A percentile compares a stretch with the other conserved stretches of the same genome.
Evolutionary conservation across 2,329 filamentous ascomycete genomes (phyloP).

Genomic region (Lachnellula hyalina): DNA sequence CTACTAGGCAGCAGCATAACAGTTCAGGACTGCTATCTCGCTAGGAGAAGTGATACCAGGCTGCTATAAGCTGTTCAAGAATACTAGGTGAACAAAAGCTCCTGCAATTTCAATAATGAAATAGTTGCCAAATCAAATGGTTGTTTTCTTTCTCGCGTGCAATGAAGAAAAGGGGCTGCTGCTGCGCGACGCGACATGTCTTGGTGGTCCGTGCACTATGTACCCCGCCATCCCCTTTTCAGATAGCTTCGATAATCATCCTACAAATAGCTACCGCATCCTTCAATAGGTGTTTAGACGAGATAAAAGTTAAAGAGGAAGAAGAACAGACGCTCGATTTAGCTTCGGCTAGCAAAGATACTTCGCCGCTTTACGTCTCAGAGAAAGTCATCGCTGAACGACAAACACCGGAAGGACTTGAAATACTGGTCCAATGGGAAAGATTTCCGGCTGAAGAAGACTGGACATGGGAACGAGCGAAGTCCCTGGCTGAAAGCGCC

Average conservation of each 20-base stretch:
- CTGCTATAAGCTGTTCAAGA: no score
- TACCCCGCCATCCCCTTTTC: background rate
- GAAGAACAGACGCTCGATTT: background rate
- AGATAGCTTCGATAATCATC: background rate
- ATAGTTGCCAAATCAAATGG: no score
- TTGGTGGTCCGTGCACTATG: no score
- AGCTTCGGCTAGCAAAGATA: background rate
- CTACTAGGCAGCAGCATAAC: no score
- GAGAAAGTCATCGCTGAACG: constrained; percentile 11
- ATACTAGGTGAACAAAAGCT: no score
- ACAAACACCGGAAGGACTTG: background rate
- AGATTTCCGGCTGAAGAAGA: constrained; percentile 15
- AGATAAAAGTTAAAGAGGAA: background rate
- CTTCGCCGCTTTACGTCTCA: background rate
- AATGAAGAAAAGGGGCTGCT: no score
- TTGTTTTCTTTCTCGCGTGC: no score
- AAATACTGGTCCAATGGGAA: constrained; percentile 19
- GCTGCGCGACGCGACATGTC: no score
- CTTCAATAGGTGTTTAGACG: background rate
- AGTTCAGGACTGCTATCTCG: no score
- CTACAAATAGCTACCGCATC: background rate
- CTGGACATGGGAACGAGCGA: constrained; percentile 17
- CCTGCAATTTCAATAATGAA: no score
- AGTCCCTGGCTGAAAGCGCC: constrained; percentile 3
- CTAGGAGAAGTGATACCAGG: no score